Percentiles rank a stretch among this genome's conserved stretches.
phyloP scores from a whole-genome alignment of 352 stramenopile species.

The Globisporangium camurandrum region DNA sequence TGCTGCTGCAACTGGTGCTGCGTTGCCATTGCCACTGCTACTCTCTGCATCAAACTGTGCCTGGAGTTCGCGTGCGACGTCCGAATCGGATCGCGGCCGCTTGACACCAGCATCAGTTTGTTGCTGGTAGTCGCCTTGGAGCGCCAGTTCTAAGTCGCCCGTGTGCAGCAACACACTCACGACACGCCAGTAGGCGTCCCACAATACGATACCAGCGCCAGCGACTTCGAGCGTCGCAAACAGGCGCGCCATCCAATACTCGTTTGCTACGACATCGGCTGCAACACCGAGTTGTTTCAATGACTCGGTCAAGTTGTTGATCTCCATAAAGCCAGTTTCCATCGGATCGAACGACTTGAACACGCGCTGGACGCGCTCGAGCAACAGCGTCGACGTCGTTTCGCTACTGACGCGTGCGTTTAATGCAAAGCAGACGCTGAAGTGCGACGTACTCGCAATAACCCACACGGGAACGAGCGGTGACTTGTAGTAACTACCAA shows the following conservation, averaged over 20 bases:
- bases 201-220: conserved; percentile 87
- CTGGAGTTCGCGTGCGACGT: conserved; percentile 62
- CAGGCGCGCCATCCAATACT: conserved; percentile 62
- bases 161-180: conserved; percentile 74
- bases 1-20: not conserved
- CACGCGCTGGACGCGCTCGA: conserved; percentile 81
- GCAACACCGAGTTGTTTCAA: conserved; percentile 62
- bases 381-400: conserved; percentile 61
- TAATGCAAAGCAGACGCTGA: conserved; percentile 84
- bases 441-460: conserved; percentile 86
- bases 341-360: conserved; percentile 87
- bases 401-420: conserved; percentile 46
- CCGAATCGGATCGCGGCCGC: conserved; percentile 53
- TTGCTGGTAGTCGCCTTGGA: conserved; percentile 37
- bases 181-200: conserved; percentile 90
- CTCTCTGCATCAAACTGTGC: conserved; percentile 67
- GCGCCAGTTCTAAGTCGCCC: conserved; percentile 51
- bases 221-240: conserved; percentile 47
- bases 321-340: conserved; percentile 85
- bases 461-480: conserved; percentile 87
- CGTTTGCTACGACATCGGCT: conserved; percentile 33
- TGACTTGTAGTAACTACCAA: conserved; percentile 88
- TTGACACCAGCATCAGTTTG: not conserved
- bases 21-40: not conserved
- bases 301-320: conserved; percentile 44